Evolutionary conservation across 1,284 basidiomycete species (phyloP).

Genomic region (Trichosporon sp.): DNA sequence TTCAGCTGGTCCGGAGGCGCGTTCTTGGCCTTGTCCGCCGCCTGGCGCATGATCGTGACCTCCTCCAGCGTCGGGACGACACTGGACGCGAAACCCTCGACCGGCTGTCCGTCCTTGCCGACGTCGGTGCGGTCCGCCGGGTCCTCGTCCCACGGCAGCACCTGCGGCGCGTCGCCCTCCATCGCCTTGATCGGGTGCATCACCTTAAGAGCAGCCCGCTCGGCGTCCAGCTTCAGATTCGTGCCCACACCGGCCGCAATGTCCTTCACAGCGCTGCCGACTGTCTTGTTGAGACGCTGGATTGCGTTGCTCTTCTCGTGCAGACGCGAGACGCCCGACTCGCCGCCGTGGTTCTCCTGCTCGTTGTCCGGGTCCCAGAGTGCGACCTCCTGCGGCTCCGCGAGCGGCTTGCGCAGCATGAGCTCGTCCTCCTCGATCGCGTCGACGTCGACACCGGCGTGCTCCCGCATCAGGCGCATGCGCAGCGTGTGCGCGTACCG

Average conservation of each 20-base stretch:
- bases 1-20: slow-evolving; percentile 14
- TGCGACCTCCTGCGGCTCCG: slow-evolving; percentile 58
- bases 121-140: slow-evolving; percentile 57
- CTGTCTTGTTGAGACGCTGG: slow-evolving; percentile 35
- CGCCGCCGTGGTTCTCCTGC: slow-evolving; percentile 52
- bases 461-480: slow-evolving; percentile 92
- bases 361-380: slow-evolving; percentile 77
- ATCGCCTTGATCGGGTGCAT: slow-evolving; percentile 34
- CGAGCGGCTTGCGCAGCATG: slow-evolving; percentile 58
- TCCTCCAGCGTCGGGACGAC: slow-evolving; percentile 70
- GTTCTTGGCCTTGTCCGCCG: neutral
- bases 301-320: slow-evolving; percentile 35
- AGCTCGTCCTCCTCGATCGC: slow-evolving; percentile 72
- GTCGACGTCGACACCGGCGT: slow-evolving; percentile 92
- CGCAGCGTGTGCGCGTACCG: slow-evolving; percentile 93
- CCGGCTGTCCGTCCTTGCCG: slow-evolving; percentile 55
- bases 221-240: slow-evolving; percentile 44
- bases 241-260: slow-evolving; percentile 46
- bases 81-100: slow-evolving; percentile 59
- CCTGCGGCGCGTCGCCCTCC: slow-evolving; percentile 41
- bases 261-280: slow-evolving; percentile 32
- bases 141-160: slow-evolving; percentile 26
- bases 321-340: slow-evolving; percentile 44
- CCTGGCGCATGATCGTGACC: slow-evolving; percentile 52
- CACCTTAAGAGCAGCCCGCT: slow-evolving; percentile 53